A percentile compares a stretch with the other conserved stretches of the same genome.
These are phyloP conservation scores for Phytopythium aichiense DNA, from an alignment of 352 stramenopile species.

Conservation along the genomic window DNA sequence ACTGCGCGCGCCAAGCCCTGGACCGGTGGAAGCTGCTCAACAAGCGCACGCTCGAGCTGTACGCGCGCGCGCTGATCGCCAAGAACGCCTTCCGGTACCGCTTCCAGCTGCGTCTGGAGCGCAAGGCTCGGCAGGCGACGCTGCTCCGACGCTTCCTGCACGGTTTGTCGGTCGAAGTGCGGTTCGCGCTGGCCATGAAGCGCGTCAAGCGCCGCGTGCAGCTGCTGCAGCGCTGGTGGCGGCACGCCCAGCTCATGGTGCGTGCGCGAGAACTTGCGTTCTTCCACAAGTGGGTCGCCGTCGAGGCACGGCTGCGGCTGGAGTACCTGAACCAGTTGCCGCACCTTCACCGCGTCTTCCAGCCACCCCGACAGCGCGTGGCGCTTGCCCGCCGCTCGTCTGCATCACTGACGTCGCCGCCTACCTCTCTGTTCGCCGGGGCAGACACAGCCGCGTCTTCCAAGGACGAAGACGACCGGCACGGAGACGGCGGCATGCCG, in stretches of 20 bases:
- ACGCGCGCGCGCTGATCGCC: constrained; percentile 27
- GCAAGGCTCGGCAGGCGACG: constrained; percentile 24
- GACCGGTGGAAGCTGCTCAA: constrained; percentile 32
- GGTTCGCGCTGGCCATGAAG: constrained; percentile 60
- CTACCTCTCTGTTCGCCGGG: background rate
- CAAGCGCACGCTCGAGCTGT: constrained; percentile 16
- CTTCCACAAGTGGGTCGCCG: constrained; percentile 45
- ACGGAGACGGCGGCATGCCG: constrained; percentile 10
- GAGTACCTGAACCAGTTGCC: constrained; percentile 55
- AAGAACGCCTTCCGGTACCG: constrained; percentile 34
- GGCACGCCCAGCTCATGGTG: constrained; percentile 50
- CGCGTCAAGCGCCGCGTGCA: constrained; percentile 47
- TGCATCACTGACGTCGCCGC: background rate
- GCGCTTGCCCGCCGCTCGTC: background rate
- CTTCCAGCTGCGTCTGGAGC: constrained; percentile 32
- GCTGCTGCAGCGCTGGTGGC: constrained; percentile 62
- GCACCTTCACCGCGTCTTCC: constrained; percentile 51
- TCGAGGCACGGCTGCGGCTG: constrained; percentile 38
- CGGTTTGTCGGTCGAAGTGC: constrained; percentile 53
- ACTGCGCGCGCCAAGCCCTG: constrained; percentile 33
- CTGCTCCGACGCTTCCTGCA: constrained; percentile 40
- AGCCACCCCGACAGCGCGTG: constrained; percentile 16
- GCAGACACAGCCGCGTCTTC: background rate
- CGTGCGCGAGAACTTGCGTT: constrained; percentile 42
- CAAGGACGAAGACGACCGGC: background rate